Base-by-base conservation (phyloP, 1,284 basidiomycete genomes). In the Moesziomyces antarcticus region DNA sequence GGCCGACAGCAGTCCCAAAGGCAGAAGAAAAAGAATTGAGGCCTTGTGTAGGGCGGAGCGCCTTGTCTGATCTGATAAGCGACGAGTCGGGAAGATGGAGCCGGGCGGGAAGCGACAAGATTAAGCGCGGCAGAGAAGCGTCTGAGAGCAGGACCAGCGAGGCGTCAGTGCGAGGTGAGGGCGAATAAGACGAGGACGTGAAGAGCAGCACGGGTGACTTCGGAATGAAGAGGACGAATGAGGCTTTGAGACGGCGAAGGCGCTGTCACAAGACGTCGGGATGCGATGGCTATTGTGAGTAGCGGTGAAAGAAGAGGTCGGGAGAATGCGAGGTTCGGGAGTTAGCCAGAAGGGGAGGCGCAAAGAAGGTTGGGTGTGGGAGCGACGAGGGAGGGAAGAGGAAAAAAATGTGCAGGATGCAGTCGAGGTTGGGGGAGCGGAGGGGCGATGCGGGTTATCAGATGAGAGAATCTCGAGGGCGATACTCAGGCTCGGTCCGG, bases 11-110 rank as follows among this genome's bases (percentile, higher is more conserved):
- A 14, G 25, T 30, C 37, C 35, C 30, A 33, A 51, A 49, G 46
- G 42, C 42, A 27, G 45, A 56, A 27, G 49, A 10, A 56, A 56
- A 10, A 5, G 41, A 57, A 16, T 41, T 24, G 42, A 35, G 53
- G 14, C 13, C n/a, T 25, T 16, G 50, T 33, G 45, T 27, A 22
- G 22, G 27, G 45, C 21, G n/a, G 30, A 25, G 50, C 40, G 48
- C 33, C 35, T 41, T 33, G 44, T 61, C 51, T 14, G 65, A 69
- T 69, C 59, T 63, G 66, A 63, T 63, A 63, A 63, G 52, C 37
- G 41, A 18, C 20, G 8, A 40, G 24, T 30, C 30, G 22, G 35
- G 20, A 14, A 25, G 16, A 24, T 30, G 9, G 8, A 27, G 43
- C 49, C 44, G 50, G 24, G 18, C 41, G 10, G 5, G 4, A n/a